Conservation (phyloP, 805 yeast species). For the Candida sanyiensis region DNA sequence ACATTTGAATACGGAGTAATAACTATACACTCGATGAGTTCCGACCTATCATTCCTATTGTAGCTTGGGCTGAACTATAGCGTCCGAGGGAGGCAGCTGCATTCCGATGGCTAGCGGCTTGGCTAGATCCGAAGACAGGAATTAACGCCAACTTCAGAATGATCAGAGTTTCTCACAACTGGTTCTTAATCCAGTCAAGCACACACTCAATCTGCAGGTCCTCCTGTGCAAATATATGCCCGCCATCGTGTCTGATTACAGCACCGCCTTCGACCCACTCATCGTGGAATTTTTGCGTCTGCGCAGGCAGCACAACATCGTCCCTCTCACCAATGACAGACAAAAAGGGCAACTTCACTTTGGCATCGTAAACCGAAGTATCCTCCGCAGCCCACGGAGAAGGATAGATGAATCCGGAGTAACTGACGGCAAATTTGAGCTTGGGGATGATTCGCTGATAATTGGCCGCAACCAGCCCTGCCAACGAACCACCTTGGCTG, state of each 20-base stretch:
- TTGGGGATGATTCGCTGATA: conserved; percentile 23
- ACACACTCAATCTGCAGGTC: neutral
- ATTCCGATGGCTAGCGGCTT: too few species aligned
- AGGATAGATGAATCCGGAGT: conserved; percentile 10
- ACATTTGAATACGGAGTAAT: too few species aligned
- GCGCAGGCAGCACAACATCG: neutral
- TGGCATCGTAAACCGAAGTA: conserved; percentile 5
- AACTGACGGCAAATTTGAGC: conserved; percentile 55
- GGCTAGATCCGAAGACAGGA: too few species aligned
- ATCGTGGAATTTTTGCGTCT: conserved; percentile 1
- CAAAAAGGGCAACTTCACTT: conserved; percentile 5
- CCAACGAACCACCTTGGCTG: conserved; percentile 13
- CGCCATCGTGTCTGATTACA: conserved; percentile 1
- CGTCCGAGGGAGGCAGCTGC: too few species aligned
- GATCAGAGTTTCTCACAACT: too few species aligned
- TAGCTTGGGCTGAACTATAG: too few species aligned
- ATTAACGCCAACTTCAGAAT: too few species aligned
- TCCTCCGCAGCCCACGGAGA: conserved; percentile 2
- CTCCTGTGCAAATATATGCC: conserved; percentile 7
- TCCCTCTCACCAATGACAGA: conserved; percentile 7
- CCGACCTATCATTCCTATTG: too few species aligned
- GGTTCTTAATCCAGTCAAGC: conserved; percentile 4
- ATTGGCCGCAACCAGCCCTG: conserved; percentile 26
- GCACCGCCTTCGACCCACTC: neutral
- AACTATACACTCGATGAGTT: too few species aligned